Base-by-base conservation (phyloP, 2,329 filamentous ascomycete genomes). In the Xylaria sp. region DNA sequence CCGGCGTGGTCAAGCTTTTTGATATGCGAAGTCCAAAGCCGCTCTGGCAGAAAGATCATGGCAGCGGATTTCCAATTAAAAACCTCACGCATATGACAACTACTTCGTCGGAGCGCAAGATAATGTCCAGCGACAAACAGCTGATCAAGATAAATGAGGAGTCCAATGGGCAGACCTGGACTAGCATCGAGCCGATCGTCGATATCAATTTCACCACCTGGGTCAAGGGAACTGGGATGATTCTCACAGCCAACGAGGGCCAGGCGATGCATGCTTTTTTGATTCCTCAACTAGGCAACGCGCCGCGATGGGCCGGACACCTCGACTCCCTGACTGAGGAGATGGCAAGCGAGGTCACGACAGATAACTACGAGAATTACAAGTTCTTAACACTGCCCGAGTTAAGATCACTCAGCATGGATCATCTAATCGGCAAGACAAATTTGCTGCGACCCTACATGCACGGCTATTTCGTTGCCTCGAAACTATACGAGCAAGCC, bases 61-160 rank as follows among this genome's bases (percentile, higher is more conserved):
- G 96, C 55, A 97, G 97, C 77, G 95, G 95, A 2, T 96, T 94
- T 76, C 88, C 95, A 0, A 93, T 99, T 65, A 92, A 97, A 75
- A 97, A 93, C 53, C 84, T 99, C 61, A 87, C 89, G 56, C 87
- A 90, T 74, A 83, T 90, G 74, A 92, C 91, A 11, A 91, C 89
- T 7, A 85, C 87, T 13, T 92, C 90, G 0, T 89, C 92, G 53
- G 90, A 94, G 69, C 92, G 92, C 77, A 97, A 97, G 80, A 90
- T 99, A 22, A 83, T 98, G 68, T 96, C 94, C 1, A 89, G 94
- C 7, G 96, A 99, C 80, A 97, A 97, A 81, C 89, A 93, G 69
- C 97, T 97, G 72, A 96, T 99, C 83, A 99, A 99, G 81, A 89
- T 99, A 51, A 99, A 95, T 93, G 93, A 97, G 74, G 89, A 92